Conservation (phyloP, 1,284 basidiomycete genomes). For the Vanrija pseudolonga region DNA sequence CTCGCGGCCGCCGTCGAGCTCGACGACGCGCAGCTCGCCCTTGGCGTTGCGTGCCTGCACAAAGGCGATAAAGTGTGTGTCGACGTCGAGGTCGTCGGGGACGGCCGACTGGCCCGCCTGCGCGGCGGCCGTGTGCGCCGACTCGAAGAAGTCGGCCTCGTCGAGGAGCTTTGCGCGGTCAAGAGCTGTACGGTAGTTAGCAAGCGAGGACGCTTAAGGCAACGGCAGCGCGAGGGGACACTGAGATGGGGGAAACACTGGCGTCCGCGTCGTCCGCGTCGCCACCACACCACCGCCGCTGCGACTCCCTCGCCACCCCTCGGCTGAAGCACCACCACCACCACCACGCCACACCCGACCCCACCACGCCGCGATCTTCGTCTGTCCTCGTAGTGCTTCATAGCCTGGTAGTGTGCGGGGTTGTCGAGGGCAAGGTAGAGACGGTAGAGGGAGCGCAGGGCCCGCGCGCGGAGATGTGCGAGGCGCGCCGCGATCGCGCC, state of each 20-base stretch:
- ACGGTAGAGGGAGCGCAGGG: no score
- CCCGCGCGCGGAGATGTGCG: no score
- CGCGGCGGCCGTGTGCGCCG: conserved; percentile 69
- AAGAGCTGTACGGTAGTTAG: conserved; percentile 33
- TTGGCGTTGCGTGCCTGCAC: conserved; percentile 56
- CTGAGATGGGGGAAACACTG: no score
- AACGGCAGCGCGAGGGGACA: no score
- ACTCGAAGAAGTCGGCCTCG: conserved; percentile 67
- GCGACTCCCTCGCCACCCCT: no score
- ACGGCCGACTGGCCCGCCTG: conserved; percentile 64
- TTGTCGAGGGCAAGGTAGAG: no score
- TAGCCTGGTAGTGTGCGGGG: no score
- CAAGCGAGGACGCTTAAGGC: no score
- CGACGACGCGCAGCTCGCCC: conserved; percentile 59
- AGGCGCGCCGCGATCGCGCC: no score
- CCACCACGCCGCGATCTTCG: no score
- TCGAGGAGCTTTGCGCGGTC: conserved; percentile 72
- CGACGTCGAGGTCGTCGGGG: conserved; percentile 55
- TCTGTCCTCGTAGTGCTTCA: no score
- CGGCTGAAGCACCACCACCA: background rate
- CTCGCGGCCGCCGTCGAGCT: conserved; percentile 69
- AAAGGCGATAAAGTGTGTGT: conserved; percentile 82
- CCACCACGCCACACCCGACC: no score
- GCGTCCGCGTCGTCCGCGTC: background rate
- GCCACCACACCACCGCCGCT: background rate